A percentile compares a stretch with the other conserved stretches of the same genome.
Conservation (phyloP, 2,329 filamentous ascomycete species). For the Xylaria sp. region DNA sequence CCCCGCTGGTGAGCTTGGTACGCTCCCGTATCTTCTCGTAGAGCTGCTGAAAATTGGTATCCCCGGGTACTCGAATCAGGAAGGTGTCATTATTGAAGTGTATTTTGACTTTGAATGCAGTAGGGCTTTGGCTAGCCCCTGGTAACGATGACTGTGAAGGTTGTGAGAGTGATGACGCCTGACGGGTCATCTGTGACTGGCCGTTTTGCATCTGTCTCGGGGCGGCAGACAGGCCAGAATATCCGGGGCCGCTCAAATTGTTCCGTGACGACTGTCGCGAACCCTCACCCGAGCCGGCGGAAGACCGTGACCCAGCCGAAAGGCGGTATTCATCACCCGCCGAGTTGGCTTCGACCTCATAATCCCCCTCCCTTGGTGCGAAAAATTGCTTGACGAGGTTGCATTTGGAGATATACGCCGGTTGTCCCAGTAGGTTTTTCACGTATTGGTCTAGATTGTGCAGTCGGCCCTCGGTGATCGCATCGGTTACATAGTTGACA, state of each 20-base stretch:
- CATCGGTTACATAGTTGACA: conserved; percentile 97
- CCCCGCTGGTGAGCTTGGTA: conserved; percentile 74
- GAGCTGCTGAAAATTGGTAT: conserved; percentile 81
- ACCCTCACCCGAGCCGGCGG: conserved; percentile 68
- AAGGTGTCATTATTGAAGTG: conserved; percentile 93
- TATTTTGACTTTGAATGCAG: conserved; percentile 90
- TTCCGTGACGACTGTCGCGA: conserved; percentile 74
- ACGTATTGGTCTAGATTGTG: conserved; percentile 96
- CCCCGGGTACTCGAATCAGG: conserved; percentile 85
- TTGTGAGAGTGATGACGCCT: conserved; percentile 61
- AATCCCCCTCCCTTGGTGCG: conserved; percentile 87
- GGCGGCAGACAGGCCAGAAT: conserved; percentile 64
- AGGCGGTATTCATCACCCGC: conserved; percentile 79
- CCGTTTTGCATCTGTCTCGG: conserved; percentile 57
- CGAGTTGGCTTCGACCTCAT: conserved; percentile 81
- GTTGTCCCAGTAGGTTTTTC: conserved; percentile 86
- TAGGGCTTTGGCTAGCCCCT: conserved; percentile 56
- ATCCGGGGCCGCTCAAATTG: conserved; percentile 68
- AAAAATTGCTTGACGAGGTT: conserved; percentile 91
- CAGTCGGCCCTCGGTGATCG: conserved; percentile 90
- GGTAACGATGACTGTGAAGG: conserved; percentile 67
- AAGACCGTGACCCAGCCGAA: conserved; percentile 76
- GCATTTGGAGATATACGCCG: conserved; percentile 84
- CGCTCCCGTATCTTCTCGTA: conserved; percentile 87
- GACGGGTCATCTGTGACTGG: conserved; percentile 56